Evolutionary conservation across 208 protist genomes (phyloP), one percentile per base, ranked within the genome.

Genomic region (Leishmania amazonensis): DNA sequence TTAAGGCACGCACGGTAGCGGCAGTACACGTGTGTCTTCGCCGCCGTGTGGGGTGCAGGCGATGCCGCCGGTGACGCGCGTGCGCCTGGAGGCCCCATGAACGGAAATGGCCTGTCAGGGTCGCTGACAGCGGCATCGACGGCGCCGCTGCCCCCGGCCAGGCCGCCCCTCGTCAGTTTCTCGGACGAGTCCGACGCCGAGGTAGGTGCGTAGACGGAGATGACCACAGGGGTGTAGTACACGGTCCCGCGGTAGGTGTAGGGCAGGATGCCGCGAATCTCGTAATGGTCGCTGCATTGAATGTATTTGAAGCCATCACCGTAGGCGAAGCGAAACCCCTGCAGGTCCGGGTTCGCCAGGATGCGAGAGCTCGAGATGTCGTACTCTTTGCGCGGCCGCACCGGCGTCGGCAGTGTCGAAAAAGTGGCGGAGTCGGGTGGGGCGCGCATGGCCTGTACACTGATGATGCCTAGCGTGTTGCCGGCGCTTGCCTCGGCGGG

Each of bases 141-240:
- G 9, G 75, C 58, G 58, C 28, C 40, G 45, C 9, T n/a, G 38
- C 65, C 40, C 15, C 13, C 13, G 38, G 65, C 38, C 9, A 24
- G 9, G 35, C 8, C 51, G 73, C 54, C 35, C 57, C 51, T 51
- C 3, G 45, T 4, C 42, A 28, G 24, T 21, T 15, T 53, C n/a
- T 54, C 74, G 54, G 73, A 51, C 24, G 47, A 58, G 71, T 81
- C 73, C 3, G 9, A 6, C 3, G 68, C 2, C 17, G 15, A 57
- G 28, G 58, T 49, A 0, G 81, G 83, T 28, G 83, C 82, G 85
- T 84, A 86, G 74, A 95, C 72, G 74, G 86, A 83, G 13, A 96
- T 81, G 64, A 96, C 88, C 11, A 96, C 87, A 17, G 93, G 93
- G 3, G 93, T 94, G 81, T 93, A 94, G 77, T 96, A 96, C 65